Base-by-base conservation (phyloP, 352 stramenopile species). In the Globisporangium camurandrum region DNA sequence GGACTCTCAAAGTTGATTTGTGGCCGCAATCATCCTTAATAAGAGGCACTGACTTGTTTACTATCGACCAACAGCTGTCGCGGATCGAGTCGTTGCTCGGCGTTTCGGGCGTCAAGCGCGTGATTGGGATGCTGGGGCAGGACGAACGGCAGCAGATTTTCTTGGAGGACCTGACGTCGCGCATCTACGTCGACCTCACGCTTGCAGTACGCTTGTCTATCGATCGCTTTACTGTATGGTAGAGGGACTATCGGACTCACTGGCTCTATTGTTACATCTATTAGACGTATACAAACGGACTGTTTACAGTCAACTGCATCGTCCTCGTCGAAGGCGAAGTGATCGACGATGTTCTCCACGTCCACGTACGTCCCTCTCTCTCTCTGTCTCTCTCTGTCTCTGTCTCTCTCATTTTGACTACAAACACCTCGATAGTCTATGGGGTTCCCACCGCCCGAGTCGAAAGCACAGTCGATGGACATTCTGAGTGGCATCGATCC, bases 271-370 rank as follows among this genome's bases (percentile, higher is more conserved):
- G 10, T 38, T 4, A 4, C n/a, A 41, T 19, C 36, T 19, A 5
- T 57, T 34, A 88, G 74, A 71, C 64, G 10, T 93, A 86, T 55
- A 93, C 85, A 12, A 76, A 90, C 34, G 87, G 87, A 2, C 57
- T 97, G 19, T 95, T 97, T 50, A 96, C 88, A 6, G 71, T 97
- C 58, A 95, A 97, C 61, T 95, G 81, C 49, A 75, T 97, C 10
- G 83, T 97, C 7, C 57, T 98, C 10, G 88, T 97, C 4, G 86
- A 97, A 65, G 93, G 93, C 36, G 79, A 96, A 69, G 78, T 97
- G n/a, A 76, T 95, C 51, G 85, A 97, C 62, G 93, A 95, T 46
- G 68, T 96, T 7, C 69, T 97, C 33, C 77, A 94, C 54, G 75
- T 96, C 22, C 71, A 97, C 59, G 83, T 90, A 74, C 34, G 65